A percentile compares a stretch with the other conserved stretches of the same genome.
Evolutionary conservation across 768 basidiomycete genomes (phyloP).

Genomic region (Leccinum pellstonianum): DNA sequence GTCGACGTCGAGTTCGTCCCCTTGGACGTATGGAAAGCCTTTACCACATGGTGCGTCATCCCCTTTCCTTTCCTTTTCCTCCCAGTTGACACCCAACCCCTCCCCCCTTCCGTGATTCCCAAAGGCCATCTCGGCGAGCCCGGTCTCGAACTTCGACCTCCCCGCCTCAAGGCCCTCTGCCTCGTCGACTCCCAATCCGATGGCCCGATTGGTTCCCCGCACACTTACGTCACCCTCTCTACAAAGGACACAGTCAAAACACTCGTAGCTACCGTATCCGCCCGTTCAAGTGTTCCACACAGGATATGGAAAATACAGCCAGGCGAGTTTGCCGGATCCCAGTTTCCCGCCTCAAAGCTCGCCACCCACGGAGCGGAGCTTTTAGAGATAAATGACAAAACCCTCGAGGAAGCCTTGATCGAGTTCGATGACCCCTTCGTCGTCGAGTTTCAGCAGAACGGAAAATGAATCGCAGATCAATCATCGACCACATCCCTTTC

Average conservation of each 20-base stretch:
- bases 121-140: slow-evolving; percentile 51
- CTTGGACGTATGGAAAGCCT: slow-evolving; percentile 7
- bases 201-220: slow-evolving; percentile 29
- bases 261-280: slow-evolving; percentile 40
- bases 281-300: slow-evolving; percentile 38
- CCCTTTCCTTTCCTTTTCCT: neutral
- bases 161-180: slow-evolving; percentile 55
- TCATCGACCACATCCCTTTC: too few relatives aligned
- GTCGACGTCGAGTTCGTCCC: slow-evolving; percentile 40
- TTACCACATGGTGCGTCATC: slow-evolving; percentile 54
- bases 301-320: slow-evolving; percentile 65
- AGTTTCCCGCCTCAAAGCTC: slow-evolving; percentile 30
- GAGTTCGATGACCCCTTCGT: too few relatives aligned
- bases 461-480: too few relatives aligned
- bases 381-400: slow-evolving; percentile 1
- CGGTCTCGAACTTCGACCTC: slow-evolving; percentile 71
- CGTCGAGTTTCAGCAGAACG: too few relatives aligned
- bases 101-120: slow-evolving; percentile 67
- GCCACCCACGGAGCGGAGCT: slow-evolving; percentile 37
- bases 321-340: slow-evolving; percentile 32
- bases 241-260: slow-evolving; percentile 47
- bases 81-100: slow-evolving; percentile 6
- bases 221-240: slow-evolving; percentile 47
- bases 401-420: too few relatives aligned
- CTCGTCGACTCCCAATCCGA: slow-evolving; percentile 34